phyloP scores from a whole-genome alignment of 805 yeast species.

The Kluyveromyces dobzhanskii region DNA sequence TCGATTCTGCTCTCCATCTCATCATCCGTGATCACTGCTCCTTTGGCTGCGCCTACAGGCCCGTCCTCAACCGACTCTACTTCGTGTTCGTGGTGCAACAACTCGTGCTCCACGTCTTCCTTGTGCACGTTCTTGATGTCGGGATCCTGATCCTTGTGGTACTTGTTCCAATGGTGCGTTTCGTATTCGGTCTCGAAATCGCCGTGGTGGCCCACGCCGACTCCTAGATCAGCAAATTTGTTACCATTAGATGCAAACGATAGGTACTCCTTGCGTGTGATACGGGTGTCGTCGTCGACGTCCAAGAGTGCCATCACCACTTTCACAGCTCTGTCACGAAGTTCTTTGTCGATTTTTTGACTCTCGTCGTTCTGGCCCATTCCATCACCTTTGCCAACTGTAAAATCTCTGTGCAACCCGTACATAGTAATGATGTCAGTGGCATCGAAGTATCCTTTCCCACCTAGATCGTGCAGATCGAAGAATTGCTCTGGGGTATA shows the following conservation, averaged over 20 bases:
- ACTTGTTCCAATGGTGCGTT: slow-evolving; percentile 87
- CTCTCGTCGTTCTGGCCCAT: slow-evolving; percentile 71
- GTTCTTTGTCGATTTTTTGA: slow-evolving; percentile 48
- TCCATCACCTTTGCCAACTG: slow-evolving; percentile 86
- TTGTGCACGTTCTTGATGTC: slow-evolving; percentile 72
- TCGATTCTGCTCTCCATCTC: slow-evolving; percentile 34
- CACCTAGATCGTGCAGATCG: slow-evolving; percentile 64
- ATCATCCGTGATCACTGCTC: slow-evolving; percentile 31
- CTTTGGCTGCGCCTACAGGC: slow-evolving; percentile 30
- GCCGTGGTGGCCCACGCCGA: slow-evolving; percentile 90
- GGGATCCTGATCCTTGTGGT: slow-evolving; percentile 71
- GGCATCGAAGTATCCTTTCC: slow-evolving; percentile 46
- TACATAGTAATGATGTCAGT: slow-evolving; percentile 71
- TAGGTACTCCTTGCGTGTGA: slow-evolving; percentile 64
- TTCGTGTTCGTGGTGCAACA: slow-evolving; percentile 79
- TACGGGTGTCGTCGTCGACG: slow-evolving; percentile 52
- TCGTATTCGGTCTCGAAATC: slow-evolving; percentile 92
- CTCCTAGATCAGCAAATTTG: slow-evolving; percentile 82
- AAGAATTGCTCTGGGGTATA: slow-evolving; percentile 74
- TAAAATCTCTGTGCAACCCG: slow-evolving; percentile 64
- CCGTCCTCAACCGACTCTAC: slow-evolving; percentile 47
- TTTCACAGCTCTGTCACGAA: slow-evolving; percentile 44
- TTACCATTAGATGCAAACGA: slow-evolving; percentile 53
- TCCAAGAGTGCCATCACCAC: slow-evolving; percentile 56
- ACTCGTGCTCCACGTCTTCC: slow-evolving; percentile 83